These are phyloP conservation scores for Fusarium compactum DNA, from an alignment of 2,329 filamentous ascomycete genomes.

Conservation along the genomic window DNA sequence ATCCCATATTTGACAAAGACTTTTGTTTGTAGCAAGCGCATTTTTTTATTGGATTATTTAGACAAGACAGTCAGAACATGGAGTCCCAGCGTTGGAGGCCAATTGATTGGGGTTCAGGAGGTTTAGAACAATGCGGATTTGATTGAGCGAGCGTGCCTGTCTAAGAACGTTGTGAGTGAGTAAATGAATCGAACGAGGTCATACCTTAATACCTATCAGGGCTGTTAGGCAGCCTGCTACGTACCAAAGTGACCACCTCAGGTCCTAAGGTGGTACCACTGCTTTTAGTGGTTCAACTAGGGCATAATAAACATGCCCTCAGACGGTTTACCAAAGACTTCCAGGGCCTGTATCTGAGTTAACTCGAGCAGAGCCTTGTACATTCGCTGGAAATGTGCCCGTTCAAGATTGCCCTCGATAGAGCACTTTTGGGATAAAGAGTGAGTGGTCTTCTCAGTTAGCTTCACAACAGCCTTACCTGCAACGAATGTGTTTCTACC, in stretches of 20 bases:
- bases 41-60: conserved; percentile 32
- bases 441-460: conserved; percentile 34
- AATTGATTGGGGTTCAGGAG: conserved; percentile 8
- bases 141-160: conserved; percentile 2
- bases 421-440: conserved; percentile 26
- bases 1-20: conserved; percentile 16
- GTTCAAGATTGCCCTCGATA: conserved; percentile 26
- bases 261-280: too few species aligned
- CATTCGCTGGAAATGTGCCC: conserved; percentile 9
- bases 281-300: too few species aligned
- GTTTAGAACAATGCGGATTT: conserved; percentile 10
- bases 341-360: conserved; percentile 2
- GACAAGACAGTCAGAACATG: conserved; percentile 20
- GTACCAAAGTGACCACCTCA: too few species aligned
- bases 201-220: not conserved
- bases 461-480: conserved; percentile 31
- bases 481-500: conserved; percentile 18
- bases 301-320: conserved; percentile 6
- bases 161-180: not conserved
- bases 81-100: conserved; percentile 1
- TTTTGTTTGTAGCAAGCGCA: conserved; percentile 36
- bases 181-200: not conserved
- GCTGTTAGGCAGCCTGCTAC: too few species aligned
- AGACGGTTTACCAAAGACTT: conserved; percentile 11
- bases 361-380: conserved; percentile 3